phyloP scores from a whole-genome alignment of 1,139 yeast genomes.

The Diutina ranongensis region DNA sequence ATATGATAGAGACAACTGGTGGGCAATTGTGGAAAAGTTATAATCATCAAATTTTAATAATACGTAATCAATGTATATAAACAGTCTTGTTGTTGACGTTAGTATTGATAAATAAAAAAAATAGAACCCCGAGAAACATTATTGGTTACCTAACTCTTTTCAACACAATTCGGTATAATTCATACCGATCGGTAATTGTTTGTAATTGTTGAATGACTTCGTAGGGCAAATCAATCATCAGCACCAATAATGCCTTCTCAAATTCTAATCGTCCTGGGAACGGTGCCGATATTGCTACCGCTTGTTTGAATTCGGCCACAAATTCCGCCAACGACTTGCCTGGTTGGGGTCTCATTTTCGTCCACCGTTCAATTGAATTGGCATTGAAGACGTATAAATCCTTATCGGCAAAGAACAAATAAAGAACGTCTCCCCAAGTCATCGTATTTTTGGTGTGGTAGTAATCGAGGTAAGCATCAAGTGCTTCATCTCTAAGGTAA shows the following conservation, averaged over 20 bases:
- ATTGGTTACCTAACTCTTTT: background rate
- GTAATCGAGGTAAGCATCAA: constrained; percentile 5
- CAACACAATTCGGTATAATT: background rate
- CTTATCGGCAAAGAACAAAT: constrained; percentile 3
- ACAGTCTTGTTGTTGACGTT: background rate
- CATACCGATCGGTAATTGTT: background rate
- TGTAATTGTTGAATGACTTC: background rate
- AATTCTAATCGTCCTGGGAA: background rate
- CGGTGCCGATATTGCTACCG: background rate
- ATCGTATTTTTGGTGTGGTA: background rate
- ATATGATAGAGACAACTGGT: constrained; percentile 94
- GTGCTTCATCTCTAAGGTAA: background rate
- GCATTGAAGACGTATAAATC: constrained; percentile 1
- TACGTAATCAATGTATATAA: background rate
- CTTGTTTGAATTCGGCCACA: constrained; percentile 2
- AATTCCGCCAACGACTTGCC: background rate
- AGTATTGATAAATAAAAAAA: background rate
- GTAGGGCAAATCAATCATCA: background rate
- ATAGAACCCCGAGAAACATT: background rate
- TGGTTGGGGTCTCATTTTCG: background rate
- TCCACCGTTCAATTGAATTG: background rate
- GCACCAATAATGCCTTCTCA: background rate
- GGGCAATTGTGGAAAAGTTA: constrained; percentile 30
- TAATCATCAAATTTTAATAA: background rate
- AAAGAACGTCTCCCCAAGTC: constrained; percentile 1